phyloP scores from a whole-genome alignment of 345 rosid species.

The Dipteronia dyeriana region DNA sequence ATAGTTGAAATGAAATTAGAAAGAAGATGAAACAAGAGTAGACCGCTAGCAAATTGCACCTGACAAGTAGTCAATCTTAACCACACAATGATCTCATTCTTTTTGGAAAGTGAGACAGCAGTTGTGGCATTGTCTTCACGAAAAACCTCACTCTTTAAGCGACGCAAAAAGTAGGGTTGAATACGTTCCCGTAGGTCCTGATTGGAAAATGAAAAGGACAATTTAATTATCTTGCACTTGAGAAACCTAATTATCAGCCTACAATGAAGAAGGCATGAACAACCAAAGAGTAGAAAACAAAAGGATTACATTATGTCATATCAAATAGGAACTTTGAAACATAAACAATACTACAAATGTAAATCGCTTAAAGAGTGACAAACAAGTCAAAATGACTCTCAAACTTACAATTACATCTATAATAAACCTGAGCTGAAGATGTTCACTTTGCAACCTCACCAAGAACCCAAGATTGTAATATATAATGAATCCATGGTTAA shows the following conservation, averaged over 20 bases:
- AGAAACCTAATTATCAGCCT: neutral
- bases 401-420: neutral
- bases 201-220: neutral
- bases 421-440: neutral
- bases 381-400: neutral
- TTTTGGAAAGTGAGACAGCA: slow-evolving; percentile 70
- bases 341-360: neutral
- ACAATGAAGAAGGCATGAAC: neutral
- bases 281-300: neutral
- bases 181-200: slow-evolving; percentile 90
- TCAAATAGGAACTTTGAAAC: neutral
- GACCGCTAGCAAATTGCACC: slow-evolving; percentile 43
- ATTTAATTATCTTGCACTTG: neutral
- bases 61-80: slow-evolving; percentile 80
- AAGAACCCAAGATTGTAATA: slow-evolving; percentile 7
- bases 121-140: slow-evolving; percentile 49
- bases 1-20: slow-evolving; percentile 7
- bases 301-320: neutral
- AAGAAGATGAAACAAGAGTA: neutral
- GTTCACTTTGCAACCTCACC: slow-evolving; percentile 4
- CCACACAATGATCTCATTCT: slow-evolving; percentile 94
- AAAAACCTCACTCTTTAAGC: slow-evolving; percentile 87
- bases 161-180: slow-evolving; percentile 92
- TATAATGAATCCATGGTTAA: neutral
- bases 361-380: neutral